Evolutionary conservation across 108 stramenopile genomes (phyloP).

Genomic region (Nitzschia palea): DNA sequence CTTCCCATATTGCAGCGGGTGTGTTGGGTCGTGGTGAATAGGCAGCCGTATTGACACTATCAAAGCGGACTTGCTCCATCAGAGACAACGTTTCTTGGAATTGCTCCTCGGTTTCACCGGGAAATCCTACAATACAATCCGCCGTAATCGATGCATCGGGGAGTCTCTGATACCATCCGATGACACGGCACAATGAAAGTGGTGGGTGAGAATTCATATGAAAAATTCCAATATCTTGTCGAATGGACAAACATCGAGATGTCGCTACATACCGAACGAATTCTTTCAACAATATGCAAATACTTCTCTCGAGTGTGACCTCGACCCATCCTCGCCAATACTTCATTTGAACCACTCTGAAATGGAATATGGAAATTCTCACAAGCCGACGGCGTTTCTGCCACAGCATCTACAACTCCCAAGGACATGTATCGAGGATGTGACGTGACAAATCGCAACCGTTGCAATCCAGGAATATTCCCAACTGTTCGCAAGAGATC

Average conservation of each 20-base stretch:
- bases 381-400: conserved; percentile 81
- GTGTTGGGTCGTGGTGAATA: conserved; percentile 89
- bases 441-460: conserved; percentile 94
- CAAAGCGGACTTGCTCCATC: conserved; percentile 90
- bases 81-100: conserved; percentile 90
- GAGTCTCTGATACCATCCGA: conserved; percentile 33
- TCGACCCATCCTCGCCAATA: conserved; percentile 91
- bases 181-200: background rate
- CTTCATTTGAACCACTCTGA: conserved; percentile 86
- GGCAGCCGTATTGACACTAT: conserved; percentile 80
- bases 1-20: conserved; percentile 80
- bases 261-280: conserved; percentile 71
- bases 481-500: conserved; percentile 89
- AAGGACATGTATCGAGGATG: conserved; percentile 97
- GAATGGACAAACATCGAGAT: too few species aligned
- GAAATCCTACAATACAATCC: conserved; percentile 94
- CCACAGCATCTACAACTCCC: conserved; percentile 93
- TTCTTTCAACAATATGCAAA: conserved; percentile 85
- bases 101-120: conserved; percentile 96
- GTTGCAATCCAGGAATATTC: conserved; percentile 66
- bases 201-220: background rate
- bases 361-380: conserved; percentile 94
- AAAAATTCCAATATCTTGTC: background rate
- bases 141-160: conserved; percentile 95
- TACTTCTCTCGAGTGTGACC: conserved; percentile 95